Conservation (phyloP, 495 filamentous ascomycete species). For the Neurospora sp. region DNA sequence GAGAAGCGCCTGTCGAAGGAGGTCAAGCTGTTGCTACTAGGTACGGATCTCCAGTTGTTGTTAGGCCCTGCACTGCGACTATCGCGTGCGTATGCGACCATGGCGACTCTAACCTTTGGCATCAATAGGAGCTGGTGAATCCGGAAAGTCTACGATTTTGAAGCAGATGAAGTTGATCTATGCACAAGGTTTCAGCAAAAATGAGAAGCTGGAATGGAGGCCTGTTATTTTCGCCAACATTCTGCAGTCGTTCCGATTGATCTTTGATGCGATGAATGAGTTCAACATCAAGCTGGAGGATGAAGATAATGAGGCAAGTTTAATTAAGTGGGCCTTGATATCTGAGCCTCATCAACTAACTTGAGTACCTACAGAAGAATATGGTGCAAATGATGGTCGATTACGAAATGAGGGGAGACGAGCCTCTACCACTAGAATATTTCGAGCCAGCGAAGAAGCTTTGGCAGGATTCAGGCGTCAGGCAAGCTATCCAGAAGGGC, state of each 20-base stretch:
- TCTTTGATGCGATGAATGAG: slow-evolving; percentile 89
- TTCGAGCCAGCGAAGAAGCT: slow-evolving; percentile 70
- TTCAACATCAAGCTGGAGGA: slow-evolving; percentile 67
- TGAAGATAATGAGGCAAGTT: slow-evolving; percentile 65
- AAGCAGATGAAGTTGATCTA: slow-evolving; percentile 99
- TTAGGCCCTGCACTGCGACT: background rate
- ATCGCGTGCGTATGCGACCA: background rate
- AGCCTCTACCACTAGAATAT: slow-evolving; percentile 60
- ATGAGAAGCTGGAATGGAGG: slow-evolving; percentile 85
- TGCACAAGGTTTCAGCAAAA: slow-evolving; percentile 80
- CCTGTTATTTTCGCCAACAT: slow-evolving; percentile 92
- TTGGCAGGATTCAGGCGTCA: slow-evolving; percentile 78
- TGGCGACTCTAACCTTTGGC: background rate
- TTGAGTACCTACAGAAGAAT: slow-evolving; percentile 32
- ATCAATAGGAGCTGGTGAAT: slow-evolving; percentile 80
- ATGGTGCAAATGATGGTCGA: slow-evolving; percentile 47
- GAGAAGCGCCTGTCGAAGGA: slow-evolving; percentile 72
- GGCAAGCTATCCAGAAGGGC: slow-evolving; percentile 75
- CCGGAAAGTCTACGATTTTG: slow-evolving; percentile 93
- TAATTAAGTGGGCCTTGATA: background rate
- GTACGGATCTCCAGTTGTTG: slow-evolving; percentile 35
- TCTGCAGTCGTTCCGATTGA: slow-evolving; percentile 76
- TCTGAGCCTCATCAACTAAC: background rate
- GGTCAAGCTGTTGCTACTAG: slow-evolving; percentile 75
- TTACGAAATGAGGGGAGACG: slow-evolving; percentile 66